These are phyloP conservation scores for Pisolithus orientalis DNA, from an alignment of 768 basidiomycete species.

Conservation along the genomic window DNA sequence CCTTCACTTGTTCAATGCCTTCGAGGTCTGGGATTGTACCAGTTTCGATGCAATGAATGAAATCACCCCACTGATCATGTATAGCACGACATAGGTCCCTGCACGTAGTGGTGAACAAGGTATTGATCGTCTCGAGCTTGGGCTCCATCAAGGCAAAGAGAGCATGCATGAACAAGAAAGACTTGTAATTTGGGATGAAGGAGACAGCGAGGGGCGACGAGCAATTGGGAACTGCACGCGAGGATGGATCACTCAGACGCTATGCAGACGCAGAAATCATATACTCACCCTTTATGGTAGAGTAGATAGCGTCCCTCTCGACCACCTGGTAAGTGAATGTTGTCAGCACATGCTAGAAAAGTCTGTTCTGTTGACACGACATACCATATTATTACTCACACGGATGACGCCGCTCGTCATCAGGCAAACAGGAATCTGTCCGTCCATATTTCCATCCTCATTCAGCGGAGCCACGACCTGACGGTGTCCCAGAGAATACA, in stretches of 20 bases:
- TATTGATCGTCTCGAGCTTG: slow-evolving; percentile 13
- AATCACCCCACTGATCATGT: slow-evolving; percentile 14
- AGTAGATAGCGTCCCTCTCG: slow-evolving; percentile 7
- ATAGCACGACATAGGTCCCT: slow-evolving; percentile 14
- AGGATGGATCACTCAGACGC: not conserved
- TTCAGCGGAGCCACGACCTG: slow-evolving; percentile 8
- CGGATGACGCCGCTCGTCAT: slow-evolving; percentile 18
- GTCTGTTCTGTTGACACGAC: not conserved
- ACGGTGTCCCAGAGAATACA: slow-evolving; percentile 15
- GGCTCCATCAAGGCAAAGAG: slow-evolving; percentile 18
- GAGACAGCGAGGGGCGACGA: slow-evolving; percentile 13
- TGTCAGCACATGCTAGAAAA: not conserved
- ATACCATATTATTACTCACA: slow-evolving; percentile 16
- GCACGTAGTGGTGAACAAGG: slow-evolving; percentile 17
- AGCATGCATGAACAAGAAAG: slow-evolving; percentile 18
- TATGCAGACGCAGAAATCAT: too few relatives aligned
- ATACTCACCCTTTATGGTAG: slow-evolving; percentile 4
- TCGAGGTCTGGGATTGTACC: slow-evolving; percentile 13
- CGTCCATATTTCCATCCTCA: slow-evolving; percentile 6
- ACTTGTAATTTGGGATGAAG: slow-evolving; percentile 14
- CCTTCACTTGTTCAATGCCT: slow-evolving; percentile 9
- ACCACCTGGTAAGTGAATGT: slow-evolving; percentile 5
- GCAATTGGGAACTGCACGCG: slow-evolving; percentile 6
- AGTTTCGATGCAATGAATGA: slow-evolving; percentile 11
- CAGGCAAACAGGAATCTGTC: slow-evolving; percentile 10